These are phyloP conservation scores for Fonsecaea monophora DNA, from an alignment of 2,329 filamentous ascomycete species.

Conservation along the genomic window DNA sequence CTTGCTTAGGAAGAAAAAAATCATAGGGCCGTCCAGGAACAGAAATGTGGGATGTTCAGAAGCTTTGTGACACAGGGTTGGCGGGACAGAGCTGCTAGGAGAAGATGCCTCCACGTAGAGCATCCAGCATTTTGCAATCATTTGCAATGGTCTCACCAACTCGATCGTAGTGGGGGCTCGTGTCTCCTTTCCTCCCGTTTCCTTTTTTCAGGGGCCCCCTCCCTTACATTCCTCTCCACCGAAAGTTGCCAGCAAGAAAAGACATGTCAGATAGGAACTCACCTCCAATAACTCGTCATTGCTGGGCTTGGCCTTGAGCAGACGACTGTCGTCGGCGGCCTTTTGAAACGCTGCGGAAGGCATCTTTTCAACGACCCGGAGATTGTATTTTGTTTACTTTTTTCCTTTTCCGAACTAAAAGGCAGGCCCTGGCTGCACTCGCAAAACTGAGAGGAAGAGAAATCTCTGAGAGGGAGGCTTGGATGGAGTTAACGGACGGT, in stretches of 20 bases:
- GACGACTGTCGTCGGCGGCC: slow-evolving; percentile 45
- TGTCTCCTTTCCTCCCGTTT: neutral
- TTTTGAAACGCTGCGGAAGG: slow-evolving; percentile 44
- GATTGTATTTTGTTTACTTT: slow-evolving; percentile 8
- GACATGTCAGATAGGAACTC: slow-evolving; percentile 16
- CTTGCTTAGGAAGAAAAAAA: neutral
- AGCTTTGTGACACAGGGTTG: neutral
- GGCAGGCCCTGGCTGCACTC: neutral
- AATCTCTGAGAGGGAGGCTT: neutral
- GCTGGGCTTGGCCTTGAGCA: slow-evolving; percentile 46
- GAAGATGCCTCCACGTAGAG: neutral
- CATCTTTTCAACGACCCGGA: slow-evolving; percentile 27
- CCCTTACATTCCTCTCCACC: neutral
- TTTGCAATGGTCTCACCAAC: neutral
- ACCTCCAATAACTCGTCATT: slow-evolving; percentile 48
- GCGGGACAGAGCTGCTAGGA: neutral
- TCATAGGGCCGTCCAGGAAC: neutral
- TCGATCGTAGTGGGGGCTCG: neutral
- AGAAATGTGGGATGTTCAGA: neutral
- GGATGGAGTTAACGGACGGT: neutral
- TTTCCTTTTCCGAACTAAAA: slow-evolving; percentile 1
- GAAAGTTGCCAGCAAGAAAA: neutral
- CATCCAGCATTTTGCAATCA: neutral
- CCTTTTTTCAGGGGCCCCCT: neutral
- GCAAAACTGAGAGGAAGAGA: neutral